Evolutionary conservation across 306 rosid species (phyloP).

Genomic region (Dalbergia oliveri): DNA sequence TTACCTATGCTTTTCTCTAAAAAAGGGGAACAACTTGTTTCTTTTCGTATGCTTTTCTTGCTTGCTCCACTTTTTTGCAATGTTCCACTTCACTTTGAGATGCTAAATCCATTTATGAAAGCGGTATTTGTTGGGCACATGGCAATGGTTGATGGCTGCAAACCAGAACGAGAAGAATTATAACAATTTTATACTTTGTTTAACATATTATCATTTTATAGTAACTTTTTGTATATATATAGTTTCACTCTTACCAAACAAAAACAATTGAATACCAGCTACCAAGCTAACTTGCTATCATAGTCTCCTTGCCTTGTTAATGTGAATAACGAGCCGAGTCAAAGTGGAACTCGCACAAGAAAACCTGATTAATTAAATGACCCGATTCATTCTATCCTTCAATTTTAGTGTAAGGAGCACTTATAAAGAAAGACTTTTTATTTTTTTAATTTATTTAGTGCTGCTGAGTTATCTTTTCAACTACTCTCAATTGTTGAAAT

Average conservation of each 20-base stretch:
- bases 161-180: background rate
- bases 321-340: background rate
- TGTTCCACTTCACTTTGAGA: conserved; percentile 15
- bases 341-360: conserved; percentile 37
- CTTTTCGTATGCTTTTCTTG: background rate
- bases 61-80: background rate
- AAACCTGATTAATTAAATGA: background rate
- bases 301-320: too few relatives aligned
- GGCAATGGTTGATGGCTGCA: background rate
- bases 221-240: background rate
- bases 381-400: background rate
- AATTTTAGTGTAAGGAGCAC: conserved; percentile 36
- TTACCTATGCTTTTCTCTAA: conserved; percentile 12
- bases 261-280: background rate
- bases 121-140: background rate
- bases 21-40: background rate
- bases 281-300: too few relatives aligned
- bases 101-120: background rate
- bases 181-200: background rate
- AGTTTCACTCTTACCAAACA: background rate
- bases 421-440: background rate
- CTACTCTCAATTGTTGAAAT: conserved; percentile 4
- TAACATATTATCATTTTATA: background rate
- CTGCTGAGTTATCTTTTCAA: conserved; percentile 1
- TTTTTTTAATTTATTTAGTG: background rate